A percentile compares a stretch with the other conserved stretches of the same genome.
These are phyloP conservation scores for Leccinum angustisporum DNA, from an alignment of 1,284 basidiomycete species.

Conservation along the genomic window DNA sequence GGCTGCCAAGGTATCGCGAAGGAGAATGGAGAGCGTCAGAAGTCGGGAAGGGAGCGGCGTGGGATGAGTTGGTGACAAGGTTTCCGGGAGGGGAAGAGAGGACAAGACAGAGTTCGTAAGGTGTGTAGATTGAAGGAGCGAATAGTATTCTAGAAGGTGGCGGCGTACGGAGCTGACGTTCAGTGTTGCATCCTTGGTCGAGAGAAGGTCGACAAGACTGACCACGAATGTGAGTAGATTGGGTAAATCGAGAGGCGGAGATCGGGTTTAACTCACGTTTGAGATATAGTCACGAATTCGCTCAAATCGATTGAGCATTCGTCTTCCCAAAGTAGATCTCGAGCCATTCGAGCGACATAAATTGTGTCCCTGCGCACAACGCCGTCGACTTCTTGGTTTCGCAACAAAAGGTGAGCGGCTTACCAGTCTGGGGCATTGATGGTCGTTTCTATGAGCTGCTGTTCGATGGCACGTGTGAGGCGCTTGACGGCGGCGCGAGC, in stretches of 20 bases:
- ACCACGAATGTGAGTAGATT: slow-evolving; percentile 28
- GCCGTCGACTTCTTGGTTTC: slow-evolving; percentile 15
- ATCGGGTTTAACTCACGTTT: slow-evolving; percentile 62
- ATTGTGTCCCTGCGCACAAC: slow-evolving; percentile 70
- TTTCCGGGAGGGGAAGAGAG: slow-evolving; percentile 73
- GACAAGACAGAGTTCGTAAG: slow-evolving; percentile 83
- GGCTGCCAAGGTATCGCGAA: slow-evolving; percentile 73
- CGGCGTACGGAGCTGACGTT: slow-evolving; percentile 63
- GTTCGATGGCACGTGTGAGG: slow-evolving; percentile 75
- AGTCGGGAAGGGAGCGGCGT: slow-evolving; percentile 80
- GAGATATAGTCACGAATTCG: slow-evolving; percentile 81
- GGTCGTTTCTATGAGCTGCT: slow-evolving; percentile 71
- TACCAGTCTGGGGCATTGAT: slow-evolving; percentile 95
- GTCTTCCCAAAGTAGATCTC: slow-evolving; percentile 85
- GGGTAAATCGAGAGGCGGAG: slow-evolving; percentile 19
- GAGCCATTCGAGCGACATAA: slow-evolving; percentile 84
- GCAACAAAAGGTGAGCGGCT: slow-evolving; percentile 11
- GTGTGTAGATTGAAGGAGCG: slow-evolving; percentile 78
- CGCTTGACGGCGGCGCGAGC: slow-evolving; percentile 84
- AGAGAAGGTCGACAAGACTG: slow-evolving; percentile 84
- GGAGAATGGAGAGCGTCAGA: slow-evolving; percentile 72
- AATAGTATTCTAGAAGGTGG: slow-evolving; percentile 82
- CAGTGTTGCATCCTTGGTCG: slow-evolving; percentile 59
- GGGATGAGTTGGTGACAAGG: slow-evolving; percentile 73
- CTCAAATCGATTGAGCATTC: slow-evolving; percentile 73